Percentiles rank a stretch among this genome's conserved stretches.
phyloP scores from a whole-genome alignment of 805 yeast genomes.

The Cyberlindnera veronae region DNA sequence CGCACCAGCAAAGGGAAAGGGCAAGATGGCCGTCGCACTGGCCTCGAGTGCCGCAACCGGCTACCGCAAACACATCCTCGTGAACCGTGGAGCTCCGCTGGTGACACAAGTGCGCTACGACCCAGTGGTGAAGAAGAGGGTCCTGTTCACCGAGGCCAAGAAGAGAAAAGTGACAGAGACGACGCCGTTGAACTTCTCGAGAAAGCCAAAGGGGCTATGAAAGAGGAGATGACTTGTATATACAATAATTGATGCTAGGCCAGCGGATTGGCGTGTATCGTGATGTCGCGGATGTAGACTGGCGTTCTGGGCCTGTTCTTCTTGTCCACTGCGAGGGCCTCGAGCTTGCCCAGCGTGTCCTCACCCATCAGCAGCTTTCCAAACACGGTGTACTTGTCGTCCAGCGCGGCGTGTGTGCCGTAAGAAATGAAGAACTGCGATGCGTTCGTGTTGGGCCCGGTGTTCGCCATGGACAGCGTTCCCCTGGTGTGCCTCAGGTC shows the following conservation, averaged over 20 bases:
- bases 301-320: slow-evolving; percentile 35
- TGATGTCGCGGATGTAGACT: slow-evolving; percentile 28
- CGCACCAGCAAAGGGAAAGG: slow-evolving; percentile 68
- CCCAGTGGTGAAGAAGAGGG: slow-evolving; percentile 86
- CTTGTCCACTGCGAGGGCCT: slow-evolving; percentile 29
- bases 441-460: slow-evolving; percentile 64
- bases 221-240: background rate
- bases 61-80: slow-evolving; percentile 69
- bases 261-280: slow-evolving; percentile 43
- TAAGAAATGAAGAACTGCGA: slow-evolving; percentile 76
- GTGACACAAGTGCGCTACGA: slow-evolving; percentile 84
- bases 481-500: slow-evolving; percentile 61
- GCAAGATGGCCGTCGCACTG: slow-evolving; percentile 75
- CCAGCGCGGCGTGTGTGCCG: slow-evolving; percentile 78
- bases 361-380: slow-evolving; percentile 67
- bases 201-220: slow-evolving; percentile 31
- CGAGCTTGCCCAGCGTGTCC: slow-evolving; percentile 29
- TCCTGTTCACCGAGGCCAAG: slow-evolving; percentile 81
- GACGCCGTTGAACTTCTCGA: slow-evolving; percentile 45
- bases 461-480: slow-evolving; percentile 66
- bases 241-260: slow-evolving; percentile 24
- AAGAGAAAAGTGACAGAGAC: slow-evolving; percentile 64
- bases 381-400: slow-evolving; percentile 66
- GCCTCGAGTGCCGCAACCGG: slow-evolving; percentile 92
- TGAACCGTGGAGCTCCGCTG: slow-evolving; percentile 78